Base-by-base conservation (phyloP, 2,329 filamentous ascomycete species). In the Alternaria brassicae region DNA sequence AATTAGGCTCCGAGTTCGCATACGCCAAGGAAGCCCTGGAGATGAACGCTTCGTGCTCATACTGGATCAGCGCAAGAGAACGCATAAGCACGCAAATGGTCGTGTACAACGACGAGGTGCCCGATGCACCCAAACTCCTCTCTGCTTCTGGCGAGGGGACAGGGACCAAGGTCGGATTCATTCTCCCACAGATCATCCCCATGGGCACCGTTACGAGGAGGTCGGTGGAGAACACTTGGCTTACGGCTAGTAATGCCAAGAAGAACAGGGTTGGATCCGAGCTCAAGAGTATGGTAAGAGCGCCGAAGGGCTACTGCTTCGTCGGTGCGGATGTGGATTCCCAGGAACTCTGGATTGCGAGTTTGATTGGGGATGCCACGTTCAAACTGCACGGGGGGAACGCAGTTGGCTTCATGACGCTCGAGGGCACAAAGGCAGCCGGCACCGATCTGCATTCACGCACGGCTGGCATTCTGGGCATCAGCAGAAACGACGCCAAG, bases 41-140 rank as follows among this genome's bases (percentile, higher is more conserved):
- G 69, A 99, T 99, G 95, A 99, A 99, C 70, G 93, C 95, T 0
- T 97, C 93, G 0, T 99, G 96, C 75, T 98, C 94, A 0, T 99
- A 99, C 78, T 99, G 96, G 95, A 98, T 99, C 69, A 97, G 92
- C 71, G 93, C 95, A 15, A 86, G 95, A 62, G 92, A 97, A 72
- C 85, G 95, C 49, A 99, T 99, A 78, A 94, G 84, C 91, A 89
- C n/a, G n/a, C 95, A 99, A 73, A 91, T 98, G 84, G 93, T 96
- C 2, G 91, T 99, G 1, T 97, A 96, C 74, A 84, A 93, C 59
- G 83, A 88, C 32, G 88, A 96, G 42, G 56, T 68, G 8, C 52
- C 56, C 3, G 58, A 63, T 56, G 59, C 62, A 51, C 60, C 63
- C 15, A 68, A 72, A 36, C 59, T 73, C 1, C 28, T 23, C 5